Base-by-base conservation (phyloP, 176 grass and related monocot genomes). In the Raddia distichophylla region DNA sequence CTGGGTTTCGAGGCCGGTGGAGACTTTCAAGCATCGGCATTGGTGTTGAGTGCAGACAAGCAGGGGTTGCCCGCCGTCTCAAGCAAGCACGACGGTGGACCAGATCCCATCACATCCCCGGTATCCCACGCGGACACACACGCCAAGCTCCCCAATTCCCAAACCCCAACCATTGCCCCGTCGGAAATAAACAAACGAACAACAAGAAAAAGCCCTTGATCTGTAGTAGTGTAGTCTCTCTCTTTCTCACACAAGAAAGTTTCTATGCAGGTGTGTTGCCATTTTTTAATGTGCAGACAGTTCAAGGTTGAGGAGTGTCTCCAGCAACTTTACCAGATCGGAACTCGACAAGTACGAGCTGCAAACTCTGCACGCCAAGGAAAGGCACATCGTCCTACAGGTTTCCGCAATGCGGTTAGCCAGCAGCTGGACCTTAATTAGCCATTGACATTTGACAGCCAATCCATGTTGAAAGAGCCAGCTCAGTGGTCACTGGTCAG, bases 311-410 rank as follows among this genome's bases (percentile, higher is more conserved):
- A 37, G 7, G 13, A 52, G 19, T 59, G 63, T 68, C 58, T 73
- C 37, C 55, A 17, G 61, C 52, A 52, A 80, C 82, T 88, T 84
- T 77, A 50, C 65, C 79, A 54, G 14, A 58, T 82, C 83, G 43
- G 46, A 69, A 86, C 88, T 90, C 88, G 75, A 86, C 82, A 27
- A 60, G 83, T 67, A 70, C 64, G 50, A 68, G 27, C 52, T 65
- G 79, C 83, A 86, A 97, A 89, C 67, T 83, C 92, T 84, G 82
- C 87, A 97, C 88, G 95, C 88, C 34, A 94, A 89, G 85, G 86
- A 92, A 94, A 92, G 81, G 16, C 78, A 37, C 50, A 47, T 81
- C 60, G 42, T 60, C 50, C 80, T 76, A 69, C 73, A 77, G 77
- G n/a, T 79, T 84, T 80, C 67, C 71, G 74, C 56, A 85, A 54